A percentile compares a stretch with the other conserved stretches of the same genome.
Evolutionary conservation across 1,284 basidiomycete species (phyloP).

Genomic region (Kwoniella shivajii): DNA sequence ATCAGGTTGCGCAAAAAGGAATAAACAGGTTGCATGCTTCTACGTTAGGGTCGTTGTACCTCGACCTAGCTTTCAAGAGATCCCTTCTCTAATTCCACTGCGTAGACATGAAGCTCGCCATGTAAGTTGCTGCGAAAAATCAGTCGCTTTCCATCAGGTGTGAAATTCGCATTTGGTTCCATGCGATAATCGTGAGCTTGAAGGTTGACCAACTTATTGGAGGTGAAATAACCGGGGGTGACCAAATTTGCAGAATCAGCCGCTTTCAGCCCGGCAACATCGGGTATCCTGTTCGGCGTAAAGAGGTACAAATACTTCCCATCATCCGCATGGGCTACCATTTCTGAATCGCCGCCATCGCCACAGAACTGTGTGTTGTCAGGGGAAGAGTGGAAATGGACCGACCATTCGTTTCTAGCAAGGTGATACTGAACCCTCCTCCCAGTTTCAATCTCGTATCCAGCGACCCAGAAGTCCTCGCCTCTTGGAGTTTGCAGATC

Average conservation of each 20-base stretch:
- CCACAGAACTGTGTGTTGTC: slow-evolving; percentile 21
- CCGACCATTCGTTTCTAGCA: slow-evolving; percentile 27
- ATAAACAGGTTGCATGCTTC: too few species aligned
- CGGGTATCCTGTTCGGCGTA: slow-evolving; percentile 15
- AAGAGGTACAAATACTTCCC: slow-evolving; percentile 29
- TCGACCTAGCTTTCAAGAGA: too few species aligned
- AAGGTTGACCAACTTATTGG: slow-evolving; percentile 23
- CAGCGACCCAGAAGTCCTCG: slow-evolving; percentile 24
- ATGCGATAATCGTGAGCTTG: slow-evolving; percentile 22
- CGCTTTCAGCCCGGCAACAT: slow-evolving; percentile 24
- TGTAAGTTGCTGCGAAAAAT: slow-evolving; percentile 22
- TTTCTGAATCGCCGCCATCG: slow-evolving; percentile 24
- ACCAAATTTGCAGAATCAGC: slow-evolving; percentile 14
- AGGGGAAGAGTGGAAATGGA: slow-evolving; percentile 24
- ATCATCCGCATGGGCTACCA: slow-evolving; percentile 22
- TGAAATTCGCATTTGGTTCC: slow-evolving; percentile 28
- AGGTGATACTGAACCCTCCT: slow-evolving; percentile 22
- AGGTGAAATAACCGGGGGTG: slow-evolving; percentile 15
- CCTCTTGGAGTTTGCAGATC: slow-evolving; percentile 32
- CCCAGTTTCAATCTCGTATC: slow-evolving; percentile 23
- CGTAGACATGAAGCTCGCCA: slow-evolving; percentile 24
- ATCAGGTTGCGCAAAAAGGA: too few species aligned
- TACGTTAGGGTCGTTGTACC: too few species aligned
- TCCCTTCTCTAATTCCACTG: slow-evolving; percentile 17
- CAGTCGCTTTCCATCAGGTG: slow-evolving; percentile 26